Conservation (phyloP, 176 grass and related monocot genomes). For the Saccharum officinarum region DNA sequence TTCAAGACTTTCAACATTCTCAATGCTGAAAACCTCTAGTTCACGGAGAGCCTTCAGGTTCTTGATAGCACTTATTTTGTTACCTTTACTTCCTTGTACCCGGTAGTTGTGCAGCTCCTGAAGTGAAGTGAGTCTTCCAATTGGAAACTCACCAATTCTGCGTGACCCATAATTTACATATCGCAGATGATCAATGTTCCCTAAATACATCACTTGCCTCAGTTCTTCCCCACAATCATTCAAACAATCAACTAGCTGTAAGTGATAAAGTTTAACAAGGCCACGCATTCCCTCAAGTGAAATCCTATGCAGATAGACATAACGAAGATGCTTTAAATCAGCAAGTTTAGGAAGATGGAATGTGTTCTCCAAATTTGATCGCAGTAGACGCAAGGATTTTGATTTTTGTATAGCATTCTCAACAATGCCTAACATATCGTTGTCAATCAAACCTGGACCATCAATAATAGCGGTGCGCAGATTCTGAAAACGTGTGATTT, state of each 20-base stretch:
- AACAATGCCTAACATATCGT: background rate
- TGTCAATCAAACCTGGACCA: background rate
- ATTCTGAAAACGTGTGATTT: slow-evolving; percentile 36
- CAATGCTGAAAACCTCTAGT: slow-evolving; percentile 17
- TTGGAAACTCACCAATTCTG: background rate
- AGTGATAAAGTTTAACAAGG: slow-evolving; percentile 20
- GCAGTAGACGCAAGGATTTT: slow-evolving; percentile 40
- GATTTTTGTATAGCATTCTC: slow-evolving; percentile 10
- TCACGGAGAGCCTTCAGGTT: slow-evolving; percentile 7
- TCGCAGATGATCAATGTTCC: slow-evolving; percentile 25
- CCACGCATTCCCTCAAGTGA: background rate
- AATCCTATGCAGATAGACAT: background rate
- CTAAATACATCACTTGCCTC: background rate
- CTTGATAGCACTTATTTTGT: slow-evolving; percentile 11
- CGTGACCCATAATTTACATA: slow-evolving; percentile 1
- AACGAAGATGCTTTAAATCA: slow-evolving; percentile 44
- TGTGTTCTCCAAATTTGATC: background rate
- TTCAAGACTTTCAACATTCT: slow-evolving; percentile 34
- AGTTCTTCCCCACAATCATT: background rate
- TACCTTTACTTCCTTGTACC: slow-evolving; percentile 19
- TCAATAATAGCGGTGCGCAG: slow-evolving; percentile 31
- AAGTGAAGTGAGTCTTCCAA: slow-evolving; percentile 43
- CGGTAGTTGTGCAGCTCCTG: background rate
- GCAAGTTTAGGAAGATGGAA: slow-evolving; percentile 28
- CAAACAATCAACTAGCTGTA: slow-evolving; percentile 7